Base-by-base conservation (phyloP, 148 eudicot species). In the Heliamphora exappendiculata region DNA sequence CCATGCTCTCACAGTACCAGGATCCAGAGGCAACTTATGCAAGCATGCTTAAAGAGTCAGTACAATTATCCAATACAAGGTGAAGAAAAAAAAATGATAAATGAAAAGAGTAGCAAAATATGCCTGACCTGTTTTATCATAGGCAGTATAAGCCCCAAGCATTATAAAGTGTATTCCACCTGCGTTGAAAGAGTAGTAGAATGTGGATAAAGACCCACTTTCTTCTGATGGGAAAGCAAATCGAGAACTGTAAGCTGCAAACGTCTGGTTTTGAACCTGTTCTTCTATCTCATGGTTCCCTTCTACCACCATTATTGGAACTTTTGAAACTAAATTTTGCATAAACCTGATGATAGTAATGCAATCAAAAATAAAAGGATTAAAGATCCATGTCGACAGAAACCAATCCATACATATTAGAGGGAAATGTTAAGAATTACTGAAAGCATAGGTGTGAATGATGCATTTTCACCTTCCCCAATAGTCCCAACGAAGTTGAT, bases 401-500 rank as follows among this genome's bases (percentile, higher is more conserved):
- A 24, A 26, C 64, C 75, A 58, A 72, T 37, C 45, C 66, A 72
- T 50, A 20, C 50, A 72, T 34, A 36, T 28, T 36, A 62, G 59
- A 72, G 62, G 59, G 37, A 78, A 78, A 14, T 33, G 7, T 17
- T 20, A 36, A 19, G 28, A 69, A 36, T 63, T 0, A 53, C 14
- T 19, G 53, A 39, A 73, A 66, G 57, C 41, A 74, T 5, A 39
- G 14, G 20, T 28, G 17, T 41, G 67, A 59, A 41, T 54, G 0
- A 22, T 24, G 45, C 36, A 75, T n/a, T 49, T 49, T 85, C 58
- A 94, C 97, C 98, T 91, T 91, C 96, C 99, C 99, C 97, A 95
- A 72, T 89, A 95, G 84, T 95, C 99, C 99, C 99, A 95, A 28
- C 99, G 94, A 37, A 92, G 99, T 79, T 95, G 97, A 78, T 95